Evolutionary conservation across 192 early-diverging fungal genomes (phyloP).

Genomic region (Coemansia biformis): DNA sequence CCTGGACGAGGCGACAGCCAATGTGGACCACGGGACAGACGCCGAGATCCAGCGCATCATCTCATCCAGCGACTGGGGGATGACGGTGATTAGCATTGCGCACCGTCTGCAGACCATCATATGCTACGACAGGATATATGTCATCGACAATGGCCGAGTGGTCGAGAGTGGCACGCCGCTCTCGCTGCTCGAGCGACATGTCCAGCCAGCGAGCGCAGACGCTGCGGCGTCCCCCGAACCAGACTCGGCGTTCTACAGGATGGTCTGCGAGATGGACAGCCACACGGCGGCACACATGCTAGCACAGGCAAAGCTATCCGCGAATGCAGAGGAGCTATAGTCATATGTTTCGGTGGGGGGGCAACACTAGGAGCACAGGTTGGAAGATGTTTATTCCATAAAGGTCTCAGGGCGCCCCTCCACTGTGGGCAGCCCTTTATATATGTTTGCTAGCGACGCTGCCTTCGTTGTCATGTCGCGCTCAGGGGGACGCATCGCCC

Average conservation of each 20-base stretch:
- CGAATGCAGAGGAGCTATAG: background rate
- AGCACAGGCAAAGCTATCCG: slow-evolving; percentile 9
- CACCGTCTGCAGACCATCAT: slow-evolving; percentile 71
- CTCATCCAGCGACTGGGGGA: slow-evolving; percentile 18
- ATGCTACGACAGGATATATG: slow-evolving; percentile 58
- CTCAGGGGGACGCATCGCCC: too few species aligned
- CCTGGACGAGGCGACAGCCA: slow-evolving; percentile 75
- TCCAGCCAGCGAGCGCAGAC: background rate
- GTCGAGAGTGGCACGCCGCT: slow-evolving; percentile 38
- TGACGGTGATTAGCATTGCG: slow-evolving; percentile 64
- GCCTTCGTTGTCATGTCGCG: too few species aligned
- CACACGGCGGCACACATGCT: slow-evolving; percentile 12
- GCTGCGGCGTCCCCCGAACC: background rate
- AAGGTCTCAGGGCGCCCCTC: too few species aligned
- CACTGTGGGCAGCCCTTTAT: too few species aligned
- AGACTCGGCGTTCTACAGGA: slow-evolving; percentile 17
- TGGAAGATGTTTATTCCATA: too few species aligned
- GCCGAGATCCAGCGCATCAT: slow-evolving; percentile 64
- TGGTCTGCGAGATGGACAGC: slow-evolving; percentile 20
- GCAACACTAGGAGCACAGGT: too few species aligned
- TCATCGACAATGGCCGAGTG: slow-evolving; percentile 48
- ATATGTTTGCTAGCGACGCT: too few species aligned
- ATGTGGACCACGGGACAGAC: slow-evolving; percentile 61
- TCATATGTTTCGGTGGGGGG: too few species aligned
- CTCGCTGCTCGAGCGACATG: slow-evolving; percentile 19